Evolutionary conservation across 495 filamentous ascomycete species (phyloP).

Genomic region (Xylaria castorea): DNA sequence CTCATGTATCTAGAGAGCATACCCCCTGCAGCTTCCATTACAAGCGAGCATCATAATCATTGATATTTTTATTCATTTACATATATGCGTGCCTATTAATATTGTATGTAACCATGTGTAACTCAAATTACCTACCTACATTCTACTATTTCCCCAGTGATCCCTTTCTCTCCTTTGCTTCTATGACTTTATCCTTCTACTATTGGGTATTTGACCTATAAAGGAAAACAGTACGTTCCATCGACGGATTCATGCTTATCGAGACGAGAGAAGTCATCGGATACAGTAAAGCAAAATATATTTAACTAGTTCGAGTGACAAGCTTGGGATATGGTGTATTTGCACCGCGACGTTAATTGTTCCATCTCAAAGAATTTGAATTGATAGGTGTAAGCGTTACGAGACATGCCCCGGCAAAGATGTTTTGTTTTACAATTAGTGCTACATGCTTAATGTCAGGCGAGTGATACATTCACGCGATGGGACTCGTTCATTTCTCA

Average conservation of each 20-base stretch:
- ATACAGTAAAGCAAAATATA: not conserved
- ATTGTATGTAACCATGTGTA: too few relatives aligned
- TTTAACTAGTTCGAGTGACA: not conserved
- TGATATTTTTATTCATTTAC: not conserved
- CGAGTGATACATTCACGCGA: not conserved
- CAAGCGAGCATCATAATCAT: constrained; percentile 8
- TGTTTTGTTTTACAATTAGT: not conserved
- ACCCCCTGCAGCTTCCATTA: not conserved
- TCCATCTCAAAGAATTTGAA: not conserved
- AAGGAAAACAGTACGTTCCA: not conserved
- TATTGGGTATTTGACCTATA: not conserved
- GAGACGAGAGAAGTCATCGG: not conserved
- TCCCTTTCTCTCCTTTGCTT: too few relatives aligned
- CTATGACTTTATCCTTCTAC: not conserved
- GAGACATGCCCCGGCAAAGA: not conserved
- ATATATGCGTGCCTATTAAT: not conserved
- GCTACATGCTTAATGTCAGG: not conserved
- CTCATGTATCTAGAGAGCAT: not conserved
- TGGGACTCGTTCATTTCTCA: not conserved
- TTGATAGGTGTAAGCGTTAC: not conserved
- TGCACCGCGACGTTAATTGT: not conserved
- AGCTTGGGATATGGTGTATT: not conserved
- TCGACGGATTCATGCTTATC: not conserved
- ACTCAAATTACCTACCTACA: too few relatives aligned
- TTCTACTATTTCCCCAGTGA: too few relatives aligned